These are phyloP conservation scores for Aquilaria agallochum DNA, from an alignment of 441 rosid genomes.

Conservation along the genomic window DNA sequence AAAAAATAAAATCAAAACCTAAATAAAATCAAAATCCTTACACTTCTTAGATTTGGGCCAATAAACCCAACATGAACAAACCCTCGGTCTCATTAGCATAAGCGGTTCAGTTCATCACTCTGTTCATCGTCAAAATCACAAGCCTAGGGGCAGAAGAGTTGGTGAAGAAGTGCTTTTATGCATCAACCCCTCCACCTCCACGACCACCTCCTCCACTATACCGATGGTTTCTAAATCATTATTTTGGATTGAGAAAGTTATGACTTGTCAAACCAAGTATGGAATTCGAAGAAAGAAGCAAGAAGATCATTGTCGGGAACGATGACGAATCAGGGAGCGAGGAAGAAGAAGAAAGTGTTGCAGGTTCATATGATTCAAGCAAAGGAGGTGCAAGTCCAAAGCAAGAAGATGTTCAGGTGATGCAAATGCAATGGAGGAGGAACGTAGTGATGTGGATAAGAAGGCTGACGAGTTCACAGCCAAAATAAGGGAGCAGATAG, in stretches of 20 bases:
- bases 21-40: too few relatives aligned
- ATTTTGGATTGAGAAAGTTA: background rate
- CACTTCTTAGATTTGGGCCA: too few relatives aligned
- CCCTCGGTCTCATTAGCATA: conserved; percentile 13
- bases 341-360: conserved; percentile 9
- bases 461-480: conserved; percentile 96
- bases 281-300: conserved; percentile 27
- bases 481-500: conserved; percentile 93
- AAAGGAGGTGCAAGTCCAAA: background rate
- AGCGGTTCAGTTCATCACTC: conserved; percentile 32
- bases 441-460: conserved; percentile 79
- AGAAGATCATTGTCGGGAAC: conserved; percentile 28
- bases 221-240: conserved; percentile 28
- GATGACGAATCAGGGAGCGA: conserved; percentile 32
- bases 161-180: conserved; percentile 31
- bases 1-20: too few relatives aligned
- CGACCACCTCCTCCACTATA: conserved; percentile 52
- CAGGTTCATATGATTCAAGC: conserved; percentile 2
- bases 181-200: conserved; percentile 50
- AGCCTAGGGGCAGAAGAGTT: conserved; percentile 43
- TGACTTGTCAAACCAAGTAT: conserved; percentile 18
- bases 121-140: conserved; percentile 31
- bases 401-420: conserved; percentile 16
- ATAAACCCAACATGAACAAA: too few relatives aligned
- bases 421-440: conserved; percentile 24